Evolutionary conservation across 2,329 filamentous ascomycete species (phyloP), one percentile per base, ranked within the genome.

Genomic region (Samsoniella hepiali): DNA sequence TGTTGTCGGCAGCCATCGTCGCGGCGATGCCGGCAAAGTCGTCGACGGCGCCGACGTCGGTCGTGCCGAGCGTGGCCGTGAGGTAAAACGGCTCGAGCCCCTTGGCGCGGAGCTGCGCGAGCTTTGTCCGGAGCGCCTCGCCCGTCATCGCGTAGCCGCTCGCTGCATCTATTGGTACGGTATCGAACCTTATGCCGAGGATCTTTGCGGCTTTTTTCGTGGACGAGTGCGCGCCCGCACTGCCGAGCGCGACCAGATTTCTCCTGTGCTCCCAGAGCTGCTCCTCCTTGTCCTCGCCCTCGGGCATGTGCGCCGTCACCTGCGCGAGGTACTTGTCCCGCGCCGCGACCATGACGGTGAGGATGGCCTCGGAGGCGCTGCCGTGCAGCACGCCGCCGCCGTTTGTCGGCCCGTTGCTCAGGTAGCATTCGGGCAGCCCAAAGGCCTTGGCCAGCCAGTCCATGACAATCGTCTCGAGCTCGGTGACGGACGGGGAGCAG

Each of bases 331-430:
- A 91, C 72, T 90, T 85, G 72, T 97, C 94, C 13, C 93, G 82
- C 0, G 94, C 94, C 2, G 93, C 93, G 2, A 96, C 89, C 82
- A 97, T 90, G 67, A 90, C 88, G 0, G 91, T 96, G 6, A 95
- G 85, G 50, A 97, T 84, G 15, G 93, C 91, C 77, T 98, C 94
- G 64, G 89, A 93, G 0, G 94, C 93, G 40, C 88, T 93, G 29
- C 94, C 93, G 74, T 97, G 93, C 66, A 98, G 95, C n/a, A 97
- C 93, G 38, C 94, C 94, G 27, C 94, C 94, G 45, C 93, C 93
- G 64, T 75, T 74, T 7, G 84, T 86, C n/a, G 87, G 82, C 7
- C 60, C 89, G 0, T 87, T 86, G 55, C 90, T 94, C 27, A 90
- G 79, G 72, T 88, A 98, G 68, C 84, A 89, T 11, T 83, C 77